Evolutionary conservation across 441 rosid genomes (phyloP), one percentile per base, ranked within the genome.

Genomic region (Bocquillonia castaneifolia): DNA sequence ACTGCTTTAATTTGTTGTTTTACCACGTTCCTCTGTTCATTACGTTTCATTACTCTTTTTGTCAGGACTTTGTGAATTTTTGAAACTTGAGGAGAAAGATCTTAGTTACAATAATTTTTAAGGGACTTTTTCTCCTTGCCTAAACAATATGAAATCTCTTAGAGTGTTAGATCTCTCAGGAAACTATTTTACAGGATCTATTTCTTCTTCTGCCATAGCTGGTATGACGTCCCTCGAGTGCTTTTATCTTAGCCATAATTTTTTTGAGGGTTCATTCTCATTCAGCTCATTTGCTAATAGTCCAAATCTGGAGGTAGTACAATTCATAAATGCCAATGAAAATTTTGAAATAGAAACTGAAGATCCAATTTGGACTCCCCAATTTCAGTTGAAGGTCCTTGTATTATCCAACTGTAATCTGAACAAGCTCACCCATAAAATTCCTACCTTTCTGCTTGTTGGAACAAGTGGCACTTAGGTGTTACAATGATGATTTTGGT

Each of bases 231-330:
- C 12, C 12, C 60, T 56, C 3, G 18, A 56, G 20, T 56, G 17
- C 22, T 4, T 56, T 29, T 2, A 29, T 29, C 36, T 56, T 31
- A 17, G 9, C 0, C 0, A 60, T 2, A 79, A 71, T 58, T 15
- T 37, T 17, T 71, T 80, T 26, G 44, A 63, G 28, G 45, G 70
- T 39, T 26, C 66, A 0, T 48, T n/a, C 34, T 67, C 68, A 5
- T 44, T 77, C 3, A 10, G 25, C 1, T 69, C 79, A 7, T 63
- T 80, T 13, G 57, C 68, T 23, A 72, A 69, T 42, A 75, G 50
- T 28, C 69, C 79, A 15, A 74, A 67, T 0, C 81, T 80, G n/a
- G 60, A 60, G 32, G 57, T n/a, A 15, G 0, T 5, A 0, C 2
- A 66, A 2, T 0, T 37, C 6, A 29, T 56, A 31, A 7, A 6